Conservation (phyloP, 1,139 yeast species). For the Scheffersomyces parashehatae region DNA sequence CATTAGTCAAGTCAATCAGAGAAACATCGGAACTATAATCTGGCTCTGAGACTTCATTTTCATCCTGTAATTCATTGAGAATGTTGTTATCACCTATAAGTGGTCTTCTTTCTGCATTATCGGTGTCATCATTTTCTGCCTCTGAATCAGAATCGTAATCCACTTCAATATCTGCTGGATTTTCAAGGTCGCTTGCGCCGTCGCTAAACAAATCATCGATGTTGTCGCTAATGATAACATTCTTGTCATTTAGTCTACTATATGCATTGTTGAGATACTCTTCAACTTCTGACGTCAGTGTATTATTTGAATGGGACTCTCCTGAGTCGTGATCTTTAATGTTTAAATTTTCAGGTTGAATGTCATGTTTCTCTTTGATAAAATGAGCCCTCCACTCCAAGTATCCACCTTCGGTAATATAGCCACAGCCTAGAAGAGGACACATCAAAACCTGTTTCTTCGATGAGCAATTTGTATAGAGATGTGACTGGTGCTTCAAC, state of each 20-base stretch:
- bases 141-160: conserved; percentile 16
- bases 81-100: background rate
- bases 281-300: no score
- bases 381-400: conserved; percentile 35
- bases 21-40: no score
- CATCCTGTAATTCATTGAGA: background rate
- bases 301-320: no score
- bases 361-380: conserved; percentile 19
- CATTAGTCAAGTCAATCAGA: no score
- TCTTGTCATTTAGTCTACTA: background rate
- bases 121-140: conserved; percentile 8
- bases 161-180: conserved; percentile 3
- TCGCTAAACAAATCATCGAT: conserved; percentile 20
- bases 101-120: conserved; percentile 3
- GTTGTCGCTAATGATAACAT: conserved; percentile 1
- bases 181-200: conserved; percentile 2
- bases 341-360: conserved; percentile 7
- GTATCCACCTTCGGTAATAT: conserved; percentile 40
- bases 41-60: background rate
- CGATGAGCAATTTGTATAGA: conserved; percentile 23
- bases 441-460: conserved; percentile 36
- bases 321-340: no score
- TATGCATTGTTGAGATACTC: background rate
- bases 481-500: conserved; percentile 19
- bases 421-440: conserved; percentile 46